Evolutionary conservation across 352 stramenopile species (phyloP), one percentile per base, ranked within the genome.

Genomic region (Globisporangium cederbergense): DNA sequence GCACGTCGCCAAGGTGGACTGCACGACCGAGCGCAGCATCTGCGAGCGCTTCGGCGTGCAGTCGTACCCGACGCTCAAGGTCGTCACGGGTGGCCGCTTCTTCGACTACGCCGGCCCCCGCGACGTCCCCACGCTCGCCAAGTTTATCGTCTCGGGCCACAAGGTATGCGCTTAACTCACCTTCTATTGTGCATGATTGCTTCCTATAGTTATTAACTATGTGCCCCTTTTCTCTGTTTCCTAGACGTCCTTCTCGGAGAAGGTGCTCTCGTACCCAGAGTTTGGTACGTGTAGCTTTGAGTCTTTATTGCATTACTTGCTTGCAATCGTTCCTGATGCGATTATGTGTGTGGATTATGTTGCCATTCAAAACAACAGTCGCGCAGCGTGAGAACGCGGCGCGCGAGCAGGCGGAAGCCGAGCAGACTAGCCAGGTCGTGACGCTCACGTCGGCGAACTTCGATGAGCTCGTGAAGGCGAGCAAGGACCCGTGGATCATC

Each of bases 31-130:
- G 53, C 73, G 72, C 30, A 83, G 68, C 66, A 68, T 95, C 49
- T 95, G 86, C 66, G 84, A 90, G 62, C 86, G 86, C 69, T 90
- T 95, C 61, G 74, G 82, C 38, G 81, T 95, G 54, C 75, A 83
- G 58, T 92, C 82, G 34, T 95, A 95, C 69, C 86, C 86, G 47
- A 93, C 86, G 40, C 72, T 95, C 49, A 93, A 93, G 70, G 81
- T 91, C 22, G 72, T 95, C 50, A 49, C 75, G 8, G 49, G n/a
- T 22, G 81, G 81, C 42, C 76, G 76, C 42, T 88, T 76, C 20
- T 92, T 84, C 71, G 86, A 93, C 65, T 95, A 93, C 69, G 72
- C 76, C 11, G 79, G 81, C 46, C 68, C 73, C 45, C 86, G 86
- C 32, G 82, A 92, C 34, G 73, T 76, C 47, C 50, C 77, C 13